Evolutionary conservation across 2,329 filamentous ascomycete species (phyloP).

Genomic region (Colletotrichum tofieldiae): DNA sequence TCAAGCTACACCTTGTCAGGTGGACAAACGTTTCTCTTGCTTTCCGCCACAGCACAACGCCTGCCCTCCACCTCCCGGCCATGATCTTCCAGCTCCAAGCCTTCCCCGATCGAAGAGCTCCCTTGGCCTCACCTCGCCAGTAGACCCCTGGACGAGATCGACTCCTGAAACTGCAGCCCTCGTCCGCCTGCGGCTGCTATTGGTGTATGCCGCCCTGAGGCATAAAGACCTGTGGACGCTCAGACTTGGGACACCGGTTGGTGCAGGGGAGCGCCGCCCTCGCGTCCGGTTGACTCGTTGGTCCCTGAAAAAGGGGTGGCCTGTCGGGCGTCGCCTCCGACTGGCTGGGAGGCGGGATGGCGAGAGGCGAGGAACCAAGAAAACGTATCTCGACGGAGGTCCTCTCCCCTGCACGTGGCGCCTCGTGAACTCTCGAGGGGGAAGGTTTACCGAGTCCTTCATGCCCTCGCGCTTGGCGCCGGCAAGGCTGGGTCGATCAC

Average conservation of each 20-base stretch:
- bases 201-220: conserved; percentile 40
- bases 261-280: conserved; percentile 34
- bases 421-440: conserved; percentile 27
- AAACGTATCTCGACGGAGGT: conserved; percentile 25
- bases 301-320: conserved; percentile 36
- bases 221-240: conserved; percentile 42
- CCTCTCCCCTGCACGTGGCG: conserved; percentile 38
- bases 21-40: conserved; percentile 26
- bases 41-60: conserved; percentile 21
- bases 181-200: conserved; percentile 34
- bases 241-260: conserved; percentile 39
- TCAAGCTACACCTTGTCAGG: conserved; percentile 31
- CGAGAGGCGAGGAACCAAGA: neutral
- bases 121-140: conserved; percentile 38
- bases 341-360: conserved; percentile 28
- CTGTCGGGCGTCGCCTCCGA: conserved; percentile 36
- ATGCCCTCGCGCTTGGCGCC: conserved; percentile 39
- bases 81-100: conserved; percentile 36
- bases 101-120: conserved; percentile 28
- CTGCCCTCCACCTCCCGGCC: conserved; percentile 17
- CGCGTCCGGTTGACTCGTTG: conserved; percentile 37
- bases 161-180: conserved; percentile 44
- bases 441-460: conserved; percentile 42
- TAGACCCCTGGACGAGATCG: conserved; percentile 42
- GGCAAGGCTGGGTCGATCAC: conserved; percentile 40